A percentile compares a stretch with the other conserved stretches of the same genome.
phyloP scores from a whole-genome alignment of 2,329 filamentous ascomycete species.

The Atkinsonella hypoxylon region DNA sequence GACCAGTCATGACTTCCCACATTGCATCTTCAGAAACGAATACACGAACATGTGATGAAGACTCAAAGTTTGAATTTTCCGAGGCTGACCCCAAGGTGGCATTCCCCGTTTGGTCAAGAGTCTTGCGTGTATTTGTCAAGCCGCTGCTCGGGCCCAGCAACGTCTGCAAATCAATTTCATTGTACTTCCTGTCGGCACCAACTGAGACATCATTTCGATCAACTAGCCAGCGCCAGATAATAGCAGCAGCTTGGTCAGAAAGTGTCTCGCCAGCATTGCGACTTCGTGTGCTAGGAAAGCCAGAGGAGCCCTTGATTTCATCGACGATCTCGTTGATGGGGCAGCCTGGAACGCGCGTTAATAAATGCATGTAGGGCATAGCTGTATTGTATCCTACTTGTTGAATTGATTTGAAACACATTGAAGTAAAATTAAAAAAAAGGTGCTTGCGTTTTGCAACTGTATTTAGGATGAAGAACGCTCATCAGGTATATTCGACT shows the following conservation, averaged over 20 bases:
- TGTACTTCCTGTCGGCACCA: constrained; percentile 19
- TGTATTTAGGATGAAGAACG: constrained; percentile 1
- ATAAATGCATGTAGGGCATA: too few species aligned
- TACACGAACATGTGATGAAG: constrained; percentile 17
- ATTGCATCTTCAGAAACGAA: constrained; percentile 42
- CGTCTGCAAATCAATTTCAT: constrained; percentile 27
- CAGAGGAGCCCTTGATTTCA: constrained; percentile 18
- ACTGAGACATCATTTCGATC: constrained; percentile 24
- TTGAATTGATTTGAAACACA: too few species aligned
- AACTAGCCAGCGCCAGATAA: constrained; percentile 25
- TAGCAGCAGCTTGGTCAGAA: constrained; percentile 17
- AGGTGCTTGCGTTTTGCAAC: background rate
- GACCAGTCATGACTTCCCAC: constrained; percentile 48
- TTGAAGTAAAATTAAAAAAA: too few species aligned
- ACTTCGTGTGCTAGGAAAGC: constrained; percentile 8
- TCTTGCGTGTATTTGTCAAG: background rate
- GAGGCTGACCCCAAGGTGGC: background rate
- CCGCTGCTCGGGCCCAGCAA: constrained; percentile 11
- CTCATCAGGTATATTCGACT: background rate
- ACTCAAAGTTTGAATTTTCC: background rate
- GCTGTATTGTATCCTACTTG: too few species aligned
- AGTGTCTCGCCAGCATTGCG: constrained; percentile 7
- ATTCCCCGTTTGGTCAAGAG: background rate
- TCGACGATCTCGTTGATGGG: constrained; percentile 19
- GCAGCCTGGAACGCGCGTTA: constrained; percentile 15